phyloP scores from a whole-genome alignment of 2,329 filamentous ascomycete species.

The Ciborinia camelliae region DNA sequence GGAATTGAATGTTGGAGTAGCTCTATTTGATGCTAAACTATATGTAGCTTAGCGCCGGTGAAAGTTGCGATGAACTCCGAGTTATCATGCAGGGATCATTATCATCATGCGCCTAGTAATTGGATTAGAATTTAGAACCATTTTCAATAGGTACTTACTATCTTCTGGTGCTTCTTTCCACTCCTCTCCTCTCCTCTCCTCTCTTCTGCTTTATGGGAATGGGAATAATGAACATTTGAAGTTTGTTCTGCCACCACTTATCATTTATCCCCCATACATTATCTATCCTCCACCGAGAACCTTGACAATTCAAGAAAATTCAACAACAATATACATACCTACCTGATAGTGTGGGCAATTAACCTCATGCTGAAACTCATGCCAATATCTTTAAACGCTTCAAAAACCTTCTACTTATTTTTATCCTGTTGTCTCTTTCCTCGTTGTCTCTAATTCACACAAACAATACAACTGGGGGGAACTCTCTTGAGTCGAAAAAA shows the following conservation, averaged over 20 bases:
- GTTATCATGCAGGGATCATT: neutral
- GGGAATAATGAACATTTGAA: neutral
- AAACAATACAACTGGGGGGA: neutral
- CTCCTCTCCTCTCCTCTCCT: neutral
- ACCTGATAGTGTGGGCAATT: neutral
- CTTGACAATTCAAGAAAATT: neutral
- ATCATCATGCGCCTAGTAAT: constrained; percentile 10
- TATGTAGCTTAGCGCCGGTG: neutral
- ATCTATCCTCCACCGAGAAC: neutral
- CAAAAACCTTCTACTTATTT: constrained; percentile 6
- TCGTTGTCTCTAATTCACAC: neutral
- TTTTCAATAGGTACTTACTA: no score
- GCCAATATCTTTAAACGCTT: constrained; percentile 4
- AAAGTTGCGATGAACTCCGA: neutral
- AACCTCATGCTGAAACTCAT: constrained; percentile 1
- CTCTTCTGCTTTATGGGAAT: neutral
- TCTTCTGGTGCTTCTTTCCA: no score
- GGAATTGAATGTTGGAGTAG: neutral
- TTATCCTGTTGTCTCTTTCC: constrained; percentile 2
- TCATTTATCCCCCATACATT: neutral
- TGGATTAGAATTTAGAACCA: neutral
- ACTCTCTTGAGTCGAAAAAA: neutral
- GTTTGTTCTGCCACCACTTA: neutral
- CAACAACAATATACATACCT: neutral
- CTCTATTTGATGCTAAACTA: neutral